Evolutionary conservation across 2,329 filamentous ascomycete species (phyloP).

Genomic region (Phoma sp.): DNA sequence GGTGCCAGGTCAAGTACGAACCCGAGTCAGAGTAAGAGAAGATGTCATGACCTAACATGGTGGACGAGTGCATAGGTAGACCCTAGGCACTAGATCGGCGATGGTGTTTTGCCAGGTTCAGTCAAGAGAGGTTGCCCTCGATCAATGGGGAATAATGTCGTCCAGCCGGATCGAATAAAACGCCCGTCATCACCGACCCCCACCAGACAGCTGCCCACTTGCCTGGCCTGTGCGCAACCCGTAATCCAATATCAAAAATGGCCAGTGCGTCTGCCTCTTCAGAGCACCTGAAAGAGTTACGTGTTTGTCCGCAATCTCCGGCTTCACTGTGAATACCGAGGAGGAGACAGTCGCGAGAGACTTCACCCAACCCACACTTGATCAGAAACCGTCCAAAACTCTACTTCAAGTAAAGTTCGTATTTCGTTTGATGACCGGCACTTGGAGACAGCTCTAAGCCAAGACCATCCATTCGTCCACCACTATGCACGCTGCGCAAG

Average conservation of each 20-base stretch:
- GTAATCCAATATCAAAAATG: slow-evolving; percentile 10
- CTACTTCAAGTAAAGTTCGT: slow-evolving; percentile 2
- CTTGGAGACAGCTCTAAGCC: slow-evolving; percentile 11
- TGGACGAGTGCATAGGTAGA: slow-evolving; percentile 18
- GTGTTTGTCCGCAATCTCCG: not conserved
- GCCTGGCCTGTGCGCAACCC: slow-evolving; percentile 9
- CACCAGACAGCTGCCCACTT: slow-evolving; percentile 15
- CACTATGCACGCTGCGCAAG: slow-evolving; percentile 1
- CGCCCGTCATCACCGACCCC: slow-evolving; percentile 28
- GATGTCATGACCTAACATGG: slow-evolving; percentile 19
- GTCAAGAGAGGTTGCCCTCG: slow-evolving; percentile 22
- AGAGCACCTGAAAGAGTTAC: slow-evolving; percentile 3
- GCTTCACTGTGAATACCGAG: not conserved
- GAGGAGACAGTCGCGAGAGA: not conserved
- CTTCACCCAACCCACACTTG: not conserved
- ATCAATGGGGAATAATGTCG: slow-evolving; percentile 28
- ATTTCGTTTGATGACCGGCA: slow-evolving; percentile 11
- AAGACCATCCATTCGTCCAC: slow-evolving; percentile 7
- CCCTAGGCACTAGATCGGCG: slow-evolving; percentile 18
- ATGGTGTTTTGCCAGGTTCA: slow-evolving; percentile 30
- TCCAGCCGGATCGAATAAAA: slow-evolving; percentile 29
- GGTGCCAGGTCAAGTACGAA: slow-evolving; percentile 8
- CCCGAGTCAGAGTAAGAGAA: slow-evolving; percentile 7
- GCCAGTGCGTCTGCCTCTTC: slow-evolving; percentile 1
- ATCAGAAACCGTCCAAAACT: not conserved